These are phyloP conservation scores for Aureobasidium melanogenum DNA, from an alignment of 2,329 filamentous ascomycete genomes.

Conservation along the genomic window DNA sequence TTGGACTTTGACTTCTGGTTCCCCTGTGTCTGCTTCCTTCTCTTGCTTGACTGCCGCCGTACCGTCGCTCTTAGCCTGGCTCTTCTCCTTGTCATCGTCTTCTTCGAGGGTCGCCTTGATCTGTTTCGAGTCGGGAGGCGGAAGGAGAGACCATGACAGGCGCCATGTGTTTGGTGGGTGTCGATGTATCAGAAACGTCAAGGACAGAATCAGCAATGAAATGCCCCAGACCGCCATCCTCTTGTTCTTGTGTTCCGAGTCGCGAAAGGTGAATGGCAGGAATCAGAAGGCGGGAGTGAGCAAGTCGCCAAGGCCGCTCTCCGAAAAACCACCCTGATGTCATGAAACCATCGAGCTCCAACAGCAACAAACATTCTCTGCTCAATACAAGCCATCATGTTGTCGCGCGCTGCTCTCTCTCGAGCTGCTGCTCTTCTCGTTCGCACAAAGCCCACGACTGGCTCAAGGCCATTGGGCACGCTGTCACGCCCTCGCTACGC, in stretches of 20 bases:
- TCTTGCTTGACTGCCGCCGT: neutral
- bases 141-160: slow-evolving; percentile 21
- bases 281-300: neutral
- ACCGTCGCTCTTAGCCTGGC: neutral
- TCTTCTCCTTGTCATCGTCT: neutral
- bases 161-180: slow-evolving; percentile 30
- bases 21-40: no score
- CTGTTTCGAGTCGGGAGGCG: slow-evolving; percentile 1
- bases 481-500: slow-evolving; percentile 12
- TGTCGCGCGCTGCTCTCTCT: slow-evolving; percentile 11
- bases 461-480: slow-evolving; percentile 11
- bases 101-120: neutral
- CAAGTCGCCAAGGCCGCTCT: neutral
- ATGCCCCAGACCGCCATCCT: slow-evolving; percentile 35
- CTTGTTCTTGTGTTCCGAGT: neutral
- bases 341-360: neutral
- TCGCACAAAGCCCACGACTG: slow-evolving; percentile 14
- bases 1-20: neutral
- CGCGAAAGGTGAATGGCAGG: neutral
- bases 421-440: slow-evolving; percentile 15
- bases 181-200: slow-evolving; percentile 32
- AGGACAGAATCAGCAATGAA: slow-evolving; percentile 30
- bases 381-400: neutral
- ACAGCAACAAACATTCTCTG: no score
- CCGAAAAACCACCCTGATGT: slow-evolving; percentile 11